Base-by-base conservation (phyloP, 805 yeast species). In the Kodamaea laetipori region DNA sequence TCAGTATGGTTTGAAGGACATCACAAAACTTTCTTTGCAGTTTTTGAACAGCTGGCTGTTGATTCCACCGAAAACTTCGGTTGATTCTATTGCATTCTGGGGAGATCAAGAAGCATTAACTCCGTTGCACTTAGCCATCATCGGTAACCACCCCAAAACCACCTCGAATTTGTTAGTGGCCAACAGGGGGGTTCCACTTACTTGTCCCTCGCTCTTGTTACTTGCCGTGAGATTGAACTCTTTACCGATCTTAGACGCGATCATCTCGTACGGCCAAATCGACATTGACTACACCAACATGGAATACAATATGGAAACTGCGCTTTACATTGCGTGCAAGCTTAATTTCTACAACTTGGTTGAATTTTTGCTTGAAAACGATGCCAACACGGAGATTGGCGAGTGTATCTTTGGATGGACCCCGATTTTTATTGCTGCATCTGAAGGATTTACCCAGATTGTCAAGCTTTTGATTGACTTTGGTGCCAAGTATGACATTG, bases 371-470 rank as follows among this genome's bases (percentile, higher is more conserved):
- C 68, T 92, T 43, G 58, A 67, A 7, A 64, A 71, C 11, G 80
- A 80, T 8, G 96, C 97, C 1, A 69, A 83, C 51, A 66, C 90
- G 1, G 96, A 90, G 58, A 68, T 87, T 40, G 78, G 83, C 0
- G 98, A 92, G 56, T 57, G 65, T 4, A 74, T 86, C 1, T 90
- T 87, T 65, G 95, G 95, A 0, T 92, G 98, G 97, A 88, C 97
- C 1, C 97, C 98, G 4, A 70, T 92, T 4, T 89, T 92, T 60
- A 79, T 82, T 41, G 95, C 97, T 9, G 90, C 96, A 0, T 84
- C 90, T 11, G 96, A 90, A 56, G 97, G 97, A 1, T 78, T 66
- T 43, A 56, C 55, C 30, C 77, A 76, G 2, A 72, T 87, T 32
- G 87, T 82, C 4, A 61, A 75, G 33, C 47, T 77, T 6, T 70